phyloP scores from a whole-genome alignment of 345 rosid species.

The Erodium maritimum region DNA sequence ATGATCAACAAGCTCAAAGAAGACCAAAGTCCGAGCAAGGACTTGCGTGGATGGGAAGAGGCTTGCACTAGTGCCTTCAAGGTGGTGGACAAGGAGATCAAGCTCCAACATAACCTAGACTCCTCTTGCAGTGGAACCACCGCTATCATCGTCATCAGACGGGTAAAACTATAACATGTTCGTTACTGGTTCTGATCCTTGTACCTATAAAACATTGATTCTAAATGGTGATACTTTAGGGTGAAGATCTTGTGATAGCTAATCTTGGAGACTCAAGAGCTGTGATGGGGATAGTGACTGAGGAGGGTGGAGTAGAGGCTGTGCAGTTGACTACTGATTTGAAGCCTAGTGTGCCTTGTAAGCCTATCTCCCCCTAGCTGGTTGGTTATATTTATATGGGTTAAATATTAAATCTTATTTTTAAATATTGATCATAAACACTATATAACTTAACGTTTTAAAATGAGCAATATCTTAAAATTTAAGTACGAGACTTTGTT shows the following conservation, averaged over 20 bases:
- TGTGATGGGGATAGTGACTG: slow-evolving; percentile 40
- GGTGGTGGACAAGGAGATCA: slow-evolving; percentile 59
- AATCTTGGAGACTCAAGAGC: slow-evolving; percentile 95
- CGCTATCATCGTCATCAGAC: slow-evolving; percentile 55
- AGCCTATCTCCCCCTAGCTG: too few relatives aligned
- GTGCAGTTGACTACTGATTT: slow-evolving; percentile 67
- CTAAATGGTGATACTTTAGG: too few relatives aligned
- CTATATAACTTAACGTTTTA: too few relatives aligned
- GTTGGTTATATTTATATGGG: too few relatives aligned
- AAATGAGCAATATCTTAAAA: too few relatives aligned
- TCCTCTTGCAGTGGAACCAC: slow-evolving; percentile 71
- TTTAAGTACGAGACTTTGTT: too few relatives aligned
- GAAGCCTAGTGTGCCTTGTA: slow-evolving; percentile 71
- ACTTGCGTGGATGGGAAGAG: slow-evolving; percentile 38
- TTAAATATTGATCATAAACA: too few relatives aligned
- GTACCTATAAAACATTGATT: too few relatives aligned
- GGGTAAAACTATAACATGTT: too few relatives aligned
- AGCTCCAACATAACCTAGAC: slow-evolving; percentile 48
- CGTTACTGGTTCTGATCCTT: too few relatives aligned
- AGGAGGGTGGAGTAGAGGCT: slow-evolving; percentile 23
- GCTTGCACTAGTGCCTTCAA: slow-evolving; percentile 40
- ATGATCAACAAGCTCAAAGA: slow-evolving; percentile 39
- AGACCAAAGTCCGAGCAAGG: too few relatives aligned
- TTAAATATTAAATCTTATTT: too few relatives aligned
- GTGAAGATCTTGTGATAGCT: slow-evolving; percentile 57